Evolutionary conservation across 2,329 filamentous ascomycete species (phyloP), one percentile per base, ranked within the genome.

Genomic region (Colletotrichum chlorophyti): DNA sequence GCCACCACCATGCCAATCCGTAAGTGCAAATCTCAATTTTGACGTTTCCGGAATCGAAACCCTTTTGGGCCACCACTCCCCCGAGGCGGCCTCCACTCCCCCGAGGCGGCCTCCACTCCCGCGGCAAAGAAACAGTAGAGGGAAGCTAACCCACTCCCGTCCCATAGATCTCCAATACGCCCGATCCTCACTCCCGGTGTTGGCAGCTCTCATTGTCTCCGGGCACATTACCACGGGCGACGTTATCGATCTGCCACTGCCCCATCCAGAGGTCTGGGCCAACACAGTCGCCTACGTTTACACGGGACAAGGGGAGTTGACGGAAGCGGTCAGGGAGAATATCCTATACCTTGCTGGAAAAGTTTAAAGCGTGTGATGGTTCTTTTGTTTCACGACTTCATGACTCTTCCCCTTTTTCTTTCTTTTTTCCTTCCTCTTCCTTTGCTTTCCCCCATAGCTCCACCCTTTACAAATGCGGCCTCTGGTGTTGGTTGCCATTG

Each of bases 201-300:
- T 87, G 6, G 83, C 79, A 0, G 76, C 80, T 2, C 70, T 87
- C 42, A 79, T 88, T 63, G 72, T 82, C 29, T 85, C 82, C 0
- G 77, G 80, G 5, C 75, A 81, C 63, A 75, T 87, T 19, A 70
- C 71, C 12, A 74, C 75, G 21, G 79, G 82, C 24, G 84, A 87
- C 64, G 72, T 74, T 2, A 74, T 88, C 48, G 83, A 87, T 62
- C 71, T 88, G 9, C 84, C 84, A 0, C 63, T 88, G 52, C 85
- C 85, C 1, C 74, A 81, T 54, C 84, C 85, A 1, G 77, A 79
- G 47, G 79, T 74, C 7, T 88, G 85, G 85, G 65, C 68, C 3
- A 77, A 82, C 51, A 86, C 84, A 0, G 72, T 85, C n/a, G 71
- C 74, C 4, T 82, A 83, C 64, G 74, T 84, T 23, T 87, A 86